These are phyloP conservation scores for Micractinium sp. DNA, from an alignment of 139 green algal species.

Conservation along the genomic window DNA sequence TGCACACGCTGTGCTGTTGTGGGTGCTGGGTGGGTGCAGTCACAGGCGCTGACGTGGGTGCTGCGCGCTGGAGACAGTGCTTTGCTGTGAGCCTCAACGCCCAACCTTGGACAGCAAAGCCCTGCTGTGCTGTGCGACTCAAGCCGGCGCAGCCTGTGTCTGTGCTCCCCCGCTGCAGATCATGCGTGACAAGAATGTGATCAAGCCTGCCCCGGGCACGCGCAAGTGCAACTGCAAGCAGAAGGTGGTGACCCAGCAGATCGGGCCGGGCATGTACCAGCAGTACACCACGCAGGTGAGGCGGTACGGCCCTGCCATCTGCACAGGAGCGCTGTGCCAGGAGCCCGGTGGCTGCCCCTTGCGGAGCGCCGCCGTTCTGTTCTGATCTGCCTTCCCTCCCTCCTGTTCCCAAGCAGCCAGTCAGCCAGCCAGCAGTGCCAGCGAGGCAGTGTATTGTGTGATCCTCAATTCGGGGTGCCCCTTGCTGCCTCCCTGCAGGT, in stretches of 20 bases:
- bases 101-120: too few species aligned
- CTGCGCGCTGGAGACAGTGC: too few species aligned
- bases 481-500: constrained; percentile 31
- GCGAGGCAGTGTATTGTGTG: too few species aligned
- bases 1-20: too few species aligned
- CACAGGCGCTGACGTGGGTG: too few species aligned
- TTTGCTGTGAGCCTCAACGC: too few species aligned
- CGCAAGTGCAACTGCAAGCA: constrained; percentile 97
- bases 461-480: too few species aligned
- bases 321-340: background rate
- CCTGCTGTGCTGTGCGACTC: background rate
- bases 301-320: background rate
- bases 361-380: background rate
- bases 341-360: background rate
- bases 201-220: constrained; percentile 85
- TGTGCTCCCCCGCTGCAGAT: constrained; percentile 55
- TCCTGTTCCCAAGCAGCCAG: background rate
- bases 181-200: constrained; percentile 91
- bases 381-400: background rate
- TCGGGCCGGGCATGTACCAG: constrained; percentile 99
- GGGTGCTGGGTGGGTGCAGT: too few species aligned
- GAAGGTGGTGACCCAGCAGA: constrained; percentile 93
- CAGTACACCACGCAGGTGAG: constrained; percentile 84
- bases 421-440: background rate
- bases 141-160: background rate